phyloP scores from a whole-genome alignment of 2,329 filamentous ascomycete genomes.

The Stachybotrys echinatus region DNA sequence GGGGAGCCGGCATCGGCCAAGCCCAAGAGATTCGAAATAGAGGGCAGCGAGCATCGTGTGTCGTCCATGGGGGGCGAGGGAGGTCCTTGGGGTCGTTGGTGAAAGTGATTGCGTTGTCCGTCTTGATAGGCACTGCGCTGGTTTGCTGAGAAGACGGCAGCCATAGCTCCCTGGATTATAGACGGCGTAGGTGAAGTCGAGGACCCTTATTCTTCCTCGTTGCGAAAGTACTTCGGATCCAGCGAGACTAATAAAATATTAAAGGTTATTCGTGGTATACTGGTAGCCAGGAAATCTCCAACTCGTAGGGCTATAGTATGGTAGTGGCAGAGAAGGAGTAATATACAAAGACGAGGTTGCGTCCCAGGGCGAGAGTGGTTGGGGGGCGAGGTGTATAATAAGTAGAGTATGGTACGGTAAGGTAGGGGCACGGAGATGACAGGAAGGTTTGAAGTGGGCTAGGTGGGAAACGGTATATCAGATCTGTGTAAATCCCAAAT shows the following conservation, averaged over 20 bases:
- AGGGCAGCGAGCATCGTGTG: slow-evolving; percentile 80
- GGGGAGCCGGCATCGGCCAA: slow-evolving; percentile 68
- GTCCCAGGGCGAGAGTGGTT: not conserved
- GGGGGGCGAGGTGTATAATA: not conserved
- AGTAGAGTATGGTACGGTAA: not conserved
- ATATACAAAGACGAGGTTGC: not conserved
- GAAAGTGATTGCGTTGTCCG: slow-evolving; percentile 29
- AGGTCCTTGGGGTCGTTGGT: slow-evolving; percentile 54
- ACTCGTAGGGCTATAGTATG: not conserved
- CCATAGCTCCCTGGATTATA: no score
- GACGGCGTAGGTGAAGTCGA: no score
- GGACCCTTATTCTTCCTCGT: no score
- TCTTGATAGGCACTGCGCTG: slow-evolving; percentile 6
- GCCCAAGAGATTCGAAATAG: slow-evolving; percentile 85
- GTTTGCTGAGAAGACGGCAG: not conserved
- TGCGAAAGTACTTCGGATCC: no score
- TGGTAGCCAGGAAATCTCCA: not conserved
- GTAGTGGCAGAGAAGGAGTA: not conserved
- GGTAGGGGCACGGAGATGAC: not conserved
- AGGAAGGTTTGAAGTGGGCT: not conserved
- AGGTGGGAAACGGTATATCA: slow-evolving; percentile 18
- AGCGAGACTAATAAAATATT: not conserved
- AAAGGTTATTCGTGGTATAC: not conserved
- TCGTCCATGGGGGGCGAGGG: slow-evolving; percentile 75
- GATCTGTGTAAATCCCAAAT: slow-evolving; percentile 19